Percentiles rank a stretch among this genome's conserved stretches.
phyloP scores from a whole-genome alignment of 2,329 filamentous ascomycete genomes.

The Emmonsiellopsis sp. region DNA sequence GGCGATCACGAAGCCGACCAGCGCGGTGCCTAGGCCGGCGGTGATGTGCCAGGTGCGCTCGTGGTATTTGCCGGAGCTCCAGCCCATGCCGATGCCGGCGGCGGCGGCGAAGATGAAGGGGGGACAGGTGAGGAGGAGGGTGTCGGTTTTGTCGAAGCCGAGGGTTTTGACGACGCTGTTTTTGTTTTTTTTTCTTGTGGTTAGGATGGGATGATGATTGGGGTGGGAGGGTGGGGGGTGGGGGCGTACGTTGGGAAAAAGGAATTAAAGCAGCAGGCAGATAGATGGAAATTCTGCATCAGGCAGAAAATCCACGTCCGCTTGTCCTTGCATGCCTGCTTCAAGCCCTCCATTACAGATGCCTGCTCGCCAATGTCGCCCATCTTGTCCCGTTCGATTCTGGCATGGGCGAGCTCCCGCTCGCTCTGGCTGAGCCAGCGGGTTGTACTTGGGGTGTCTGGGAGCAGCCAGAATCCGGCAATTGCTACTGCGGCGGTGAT shows the following conservation, averaged over 20 bases:
- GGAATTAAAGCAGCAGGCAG: constrained; percentile 42
- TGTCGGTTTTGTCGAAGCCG: constrained; percentile 38
- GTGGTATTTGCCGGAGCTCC: constrained; percentile 39
- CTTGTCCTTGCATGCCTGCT: constrained; percentile 41
- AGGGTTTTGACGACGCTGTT: constrained; percentile 40
- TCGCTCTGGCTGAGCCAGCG: constrained; percentile 10
- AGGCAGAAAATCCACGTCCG: constrained; percentile 45
- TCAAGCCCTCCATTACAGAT: constrained; percentile 39
- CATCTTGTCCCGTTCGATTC: constrained; percentile 44
- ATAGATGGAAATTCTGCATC: constrained; percentile 49
- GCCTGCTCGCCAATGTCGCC: constrained; percentile 35
- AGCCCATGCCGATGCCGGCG: constrained; percentile 39
- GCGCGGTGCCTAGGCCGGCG: constrained; percentile 15
- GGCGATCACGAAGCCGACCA: constrained; percentile 23
- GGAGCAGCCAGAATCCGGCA: constrained; percentile 11
- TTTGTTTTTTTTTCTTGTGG: not conserved
- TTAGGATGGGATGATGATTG: not conserved
- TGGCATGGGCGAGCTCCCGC: constrained; percentile 37
- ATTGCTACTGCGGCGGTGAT: constrained; percentile 9
- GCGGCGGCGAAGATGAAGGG: constrained; percentile 43
- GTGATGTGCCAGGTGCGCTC: constrained; percentile 24
- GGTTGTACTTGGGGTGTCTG: constrained; percentile 13
- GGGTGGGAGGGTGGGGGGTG: constrained; percentile 17
- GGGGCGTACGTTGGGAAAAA: constrained; percentile 26
- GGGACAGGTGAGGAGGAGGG: constrained; percentile 42